phyloP scores from a whole-genome alignment of 1,284 basidiomycete species.

The Cryptococcus sp. region DNA sequence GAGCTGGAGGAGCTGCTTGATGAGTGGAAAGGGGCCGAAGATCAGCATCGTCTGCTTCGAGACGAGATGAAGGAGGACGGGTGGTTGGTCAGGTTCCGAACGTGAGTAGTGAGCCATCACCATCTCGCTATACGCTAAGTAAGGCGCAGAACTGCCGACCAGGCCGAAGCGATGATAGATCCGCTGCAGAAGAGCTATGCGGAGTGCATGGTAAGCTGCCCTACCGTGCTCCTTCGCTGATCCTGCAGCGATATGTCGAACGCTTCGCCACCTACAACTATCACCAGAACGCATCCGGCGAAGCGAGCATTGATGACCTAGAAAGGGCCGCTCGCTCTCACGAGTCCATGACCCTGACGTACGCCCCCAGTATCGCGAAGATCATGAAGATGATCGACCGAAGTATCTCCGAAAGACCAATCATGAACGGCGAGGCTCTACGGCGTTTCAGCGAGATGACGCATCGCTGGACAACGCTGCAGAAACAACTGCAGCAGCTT shows the following conservation, averaged over 20 bases:
- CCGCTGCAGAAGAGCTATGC: conserved; percentile 72
- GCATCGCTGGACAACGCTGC: conserved; percentile 30
- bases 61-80: conserved; percentile 95
- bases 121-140: background rate
- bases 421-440: conserved; percentile 91
- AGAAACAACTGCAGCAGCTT: conserved; percentile 36
- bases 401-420: conserved; percentile 82
- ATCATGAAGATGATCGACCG: conserved; percentile 92
- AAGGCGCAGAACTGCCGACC: conserved; percentile 58
- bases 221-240: conserved; percentile 9
- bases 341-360: conserved; percentile 54
- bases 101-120: conserved; percentile 61
- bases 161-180: conserved; percentile 95
- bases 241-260: conserved; percentile 35
- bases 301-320: conserved; percentile 32
- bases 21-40: conserved; percentile 79
- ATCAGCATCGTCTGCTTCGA: conserved; percentile 75
- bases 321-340: conserved; percentile 30
- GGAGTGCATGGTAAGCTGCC: conserved; percentile 34
- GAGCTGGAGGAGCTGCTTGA: conserved; percentile 28
- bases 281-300: conserved; percentile 23
- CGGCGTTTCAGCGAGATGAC: conserved; percentile 58
- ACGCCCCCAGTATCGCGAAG: conserved; percentile 87
- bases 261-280: conserved; percentile 23
- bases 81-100: conserved; percentile 91